Conservation (phyloP, 83 land plant species). For the Thuja plicata region DNA sequence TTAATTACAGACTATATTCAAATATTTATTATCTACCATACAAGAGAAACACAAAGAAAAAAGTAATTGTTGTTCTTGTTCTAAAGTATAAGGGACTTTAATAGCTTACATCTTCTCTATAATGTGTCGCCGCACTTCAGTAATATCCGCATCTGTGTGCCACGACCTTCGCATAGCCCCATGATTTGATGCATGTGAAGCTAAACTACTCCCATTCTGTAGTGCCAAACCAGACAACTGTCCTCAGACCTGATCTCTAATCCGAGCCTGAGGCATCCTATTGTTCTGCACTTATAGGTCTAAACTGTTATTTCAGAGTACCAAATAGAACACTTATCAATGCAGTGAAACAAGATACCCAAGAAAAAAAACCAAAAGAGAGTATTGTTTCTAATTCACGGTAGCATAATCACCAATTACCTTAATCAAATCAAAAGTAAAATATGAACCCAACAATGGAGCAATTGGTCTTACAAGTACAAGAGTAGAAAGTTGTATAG, state of each 20-base stretch:
- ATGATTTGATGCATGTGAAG: constrained; percentile 27
- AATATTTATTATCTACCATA: neutral
- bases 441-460: neutral
- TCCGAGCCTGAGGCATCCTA: constrained; percentile 53
- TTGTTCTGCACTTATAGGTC: neutral
- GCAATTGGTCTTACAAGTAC: neutral
- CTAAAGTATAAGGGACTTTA: neutral
- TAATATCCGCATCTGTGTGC: constrained; percentile 29
- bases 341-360: neutral
- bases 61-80: neutral
- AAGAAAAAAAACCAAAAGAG: neutral
- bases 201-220: constrained; percentile 30
- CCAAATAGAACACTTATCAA: no score
- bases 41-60: neutral
- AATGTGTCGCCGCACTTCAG: constrained; percentile 18
- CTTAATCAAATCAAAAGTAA: neutral
- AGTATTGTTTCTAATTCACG: neutral
- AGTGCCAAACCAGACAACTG: constrained; percentile 33
- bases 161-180: constrained; percentile 14
- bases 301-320: neutral
- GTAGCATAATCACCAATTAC: neutral
- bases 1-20: neutral
- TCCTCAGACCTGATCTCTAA: constrained; percentile 44
- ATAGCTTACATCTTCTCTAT: constrained; percentile 38
- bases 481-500: neutral